Evolutionary conservation across 2,329 filamentous ascomycete genomes (phyloP), one percentile per base, ranked within the genome.

Genomic region (Fusarium robinianum): DNA sequence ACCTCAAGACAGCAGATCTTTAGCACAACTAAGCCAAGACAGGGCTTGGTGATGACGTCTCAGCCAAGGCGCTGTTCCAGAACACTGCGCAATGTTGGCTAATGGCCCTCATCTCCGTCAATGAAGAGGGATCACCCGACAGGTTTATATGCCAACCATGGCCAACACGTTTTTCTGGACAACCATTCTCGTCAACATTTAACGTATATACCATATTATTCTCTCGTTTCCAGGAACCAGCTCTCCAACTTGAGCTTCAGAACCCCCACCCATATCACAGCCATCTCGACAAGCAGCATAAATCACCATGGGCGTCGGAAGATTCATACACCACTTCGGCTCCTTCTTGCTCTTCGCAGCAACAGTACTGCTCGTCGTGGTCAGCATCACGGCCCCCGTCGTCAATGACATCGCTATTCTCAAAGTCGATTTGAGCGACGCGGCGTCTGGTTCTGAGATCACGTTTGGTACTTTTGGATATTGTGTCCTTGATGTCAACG

Each of bases 401-500:
- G 73, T 82, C 54, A 70, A 80, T 56, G 56, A 75, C 53, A 70
- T 84, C 29, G 68, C 73, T 30, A 66, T 85, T 24, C 63, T 85
- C 42, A 75, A 72, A 44, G 73, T 85, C 46, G 66, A 72, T 35
- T 67, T 83, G 14, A 64, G 63, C 29, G 68, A 71, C 51, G 54
- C 61, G 17, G 65, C 62, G 8, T 47, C 55, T 15, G 62, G 53
- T 5, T 61, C 67, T 17, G 58, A 72, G 8, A 64, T 83, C 22
- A 72, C 68, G 3, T 83, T 81, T 63, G 82, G 82, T 30, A 80
- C 78, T 1, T 84, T 83, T 66, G 82, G 82, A 6, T 80, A 76
- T 62, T 85, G 82, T 60, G 54, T 68, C 21, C 49, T 60, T 15
- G 58, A 61, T 27, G 52, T 53, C 33, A 52, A 55, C 55, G 68